Evolutionary conservation across 2,329 filamentous ascomycete genomes (phyloP), one percentile per base, ranked within the genome.

Genomic region (Xylaria sp.): DNA sequence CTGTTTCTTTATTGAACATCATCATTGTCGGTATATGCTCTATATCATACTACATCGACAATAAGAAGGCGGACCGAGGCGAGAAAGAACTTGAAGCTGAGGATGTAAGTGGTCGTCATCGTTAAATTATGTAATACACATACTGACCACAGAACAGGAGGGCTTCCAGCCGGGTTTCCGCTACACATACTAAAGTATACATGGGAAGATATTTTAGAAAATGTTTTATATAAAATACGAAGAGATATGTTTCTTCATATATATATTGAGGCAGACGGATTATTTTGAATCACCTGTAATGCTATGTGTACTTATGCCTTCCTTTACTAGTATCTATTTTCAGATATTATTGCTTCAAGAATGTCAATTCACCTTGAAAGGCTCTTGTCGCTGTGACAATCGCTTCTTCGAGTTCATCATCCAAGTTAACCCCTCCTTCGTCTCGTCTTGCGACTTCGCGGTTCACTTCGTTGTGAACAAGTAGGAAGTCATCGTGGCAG

Each of bases 61-160:
- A 89, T 72, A 77, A 74, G 65, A 82, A 83, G 76, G 87, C 87
- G 0, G 85, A 88, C n/a, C 78, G 82, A 37, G 86, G 86, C 58
- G 85, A 87, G 79, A 84, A 82, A 75, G 77, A 84, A 69, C 78
- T 89, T 13, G 87, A 89, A 78, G 77, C 79, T 20, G 78, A 82
- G 52, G 82, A 86, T 72, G 85, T 87, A 77, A 81, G 84, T 81
- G 20, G n/a, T 31, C 7, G n/a, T 31, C 7, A 20, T 48, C 18
- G 8, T 12, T 9, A 5, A 3, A n/a, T 7, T 25, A 13, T 28
- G 10, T 20, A 25, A 23, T 15, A 20, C 6, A 28, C 23, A 62
- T 60, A 10, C 63, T 73, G 52, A 75, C 55, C 5, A 8, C 9
- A 41, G n/a, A 46, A 67, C 64, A 81, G 78, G 80, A 82, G 57